Conservation (phyloP, 2,329 filamentous ascomycete genomes). For the Fusarium sp. region DNA sequence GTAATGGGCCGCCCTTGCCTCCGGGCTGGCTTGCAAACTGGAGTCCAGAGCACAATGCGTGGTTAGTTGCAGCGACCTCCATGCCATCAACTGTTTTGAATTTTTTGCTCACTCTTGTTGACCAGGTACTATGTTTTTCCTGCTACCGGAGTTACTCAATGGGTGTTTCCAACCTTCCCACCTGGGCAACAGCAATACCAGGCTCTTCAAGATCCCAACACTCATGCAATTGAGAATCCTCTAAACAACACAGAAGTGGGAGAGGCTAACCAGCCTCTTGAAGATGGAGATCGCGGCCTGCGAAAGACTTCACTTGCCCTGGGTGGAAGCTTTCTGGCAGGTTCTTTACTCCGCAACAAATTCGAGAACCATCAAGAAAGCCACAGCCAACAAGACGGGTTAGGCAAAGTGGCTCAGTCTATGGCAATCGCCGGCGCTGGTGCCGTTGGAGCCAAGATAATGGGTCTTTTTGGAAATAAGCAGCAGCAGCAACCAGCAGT, state of each 20-base stretch:
- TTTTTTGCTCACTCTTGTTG: not conserved
- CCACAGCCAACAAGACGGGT: not conserved
- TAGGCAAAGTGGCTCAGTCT: not conserved
- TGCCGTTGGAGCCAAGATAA: not conserved
- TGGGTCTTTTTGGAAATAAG: not conserved
- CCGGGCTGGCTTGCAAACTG: not conserved
- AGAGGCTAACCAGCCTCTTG: not conserved
- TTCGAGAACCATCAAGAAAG: not conserved
- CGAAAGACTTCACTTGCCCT: not conserved
- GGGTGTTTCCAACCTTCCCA: not conserved
- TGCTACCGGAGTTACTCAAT: not conserved
- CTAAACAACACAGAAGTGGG: not conserved
- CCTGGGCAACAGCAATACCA: not conserved
- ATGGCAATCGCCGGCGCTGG: not conserved
- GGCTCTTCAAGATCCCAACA: not conserved
- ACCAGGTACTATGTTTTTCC: not conserved
- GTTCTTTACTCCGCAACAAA: not conserved
- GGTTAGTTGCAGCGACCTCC: not conserved
- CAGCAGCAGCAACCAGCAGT: not conserved
- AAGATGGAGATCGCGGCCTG: not conserved
- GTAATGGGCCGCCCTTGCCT: not conserved
- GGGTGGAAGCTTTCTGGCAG: not conserved
- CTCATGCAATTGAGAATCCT: not conserved
- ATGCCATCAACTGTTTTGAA: not conserved
- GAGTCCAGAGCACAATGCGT: not conserved